phyloP scores from a whole-genome alignment of 345 rosid species.

The Heritiera littoralis region DNA sequence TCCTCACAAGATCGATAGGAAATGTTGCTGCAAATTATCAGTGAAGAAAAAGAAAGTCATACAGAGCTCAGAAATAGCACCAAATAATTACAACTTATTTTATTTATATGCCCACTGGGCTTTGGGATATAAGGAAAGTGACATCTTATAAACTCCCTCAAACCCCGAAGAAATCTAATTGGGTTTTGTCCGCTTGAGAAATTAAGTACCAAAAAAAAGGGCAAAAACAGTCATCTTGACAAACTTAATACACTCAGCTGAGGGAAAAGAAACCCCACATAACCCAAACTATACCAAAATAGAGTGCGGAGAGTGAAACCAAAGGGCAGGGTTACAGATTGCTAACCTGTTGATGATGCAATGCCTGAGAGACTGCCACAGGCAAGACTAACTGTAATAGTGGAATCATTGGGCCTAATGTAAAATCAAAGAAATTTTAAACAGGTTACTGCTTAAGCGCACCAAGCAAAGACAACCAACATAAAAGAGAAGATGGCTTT shows the following conservation, averaged over 20 bases:
- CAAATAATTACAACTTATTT: background rate
- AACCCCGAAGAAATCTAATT: background rate
- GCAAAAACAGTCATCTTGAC: background rate
- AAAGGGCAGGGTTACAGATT: background rate
- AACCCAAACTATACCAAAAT: background rate
- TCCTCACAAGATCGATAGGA: conserved; percentile 94
- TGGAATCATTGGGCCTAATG: conserved; percentile 73
- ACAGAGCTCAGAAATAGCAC: conserved; percentile 12
- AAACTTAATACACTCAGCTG: background rate
- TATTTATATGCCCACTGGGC: background rate
- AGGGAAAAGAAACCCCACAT: background rate
- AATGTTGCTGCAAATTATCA: conserved; percentile 63
- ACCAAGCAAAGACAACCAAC: background rate
- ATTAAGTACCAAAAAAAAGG: background rate
- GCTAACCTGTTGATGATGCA: conserved; percentile 86
- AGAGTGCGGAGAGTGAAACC: conserved; percentile 26
- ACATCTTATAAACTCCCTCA: background rate
- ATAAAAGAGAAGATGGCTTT: background rate
- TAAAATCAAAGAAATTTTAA: conserved; percentile 16
- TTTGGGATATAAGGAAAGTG: background rate
- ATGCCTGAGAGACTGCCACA: conserved; percentile 96
- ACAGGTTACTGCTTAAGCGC: conserved; percentile 1
- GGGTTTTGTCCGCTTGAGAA: background rate
- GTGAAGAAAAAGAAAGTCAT: conserved; percentile 2
- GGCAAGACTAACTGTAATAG: conserved; percentile 58